Conservation (phyloP, 2,329 filamentous ascomycete genomes). For the Epichloe uncinata region DNA sequence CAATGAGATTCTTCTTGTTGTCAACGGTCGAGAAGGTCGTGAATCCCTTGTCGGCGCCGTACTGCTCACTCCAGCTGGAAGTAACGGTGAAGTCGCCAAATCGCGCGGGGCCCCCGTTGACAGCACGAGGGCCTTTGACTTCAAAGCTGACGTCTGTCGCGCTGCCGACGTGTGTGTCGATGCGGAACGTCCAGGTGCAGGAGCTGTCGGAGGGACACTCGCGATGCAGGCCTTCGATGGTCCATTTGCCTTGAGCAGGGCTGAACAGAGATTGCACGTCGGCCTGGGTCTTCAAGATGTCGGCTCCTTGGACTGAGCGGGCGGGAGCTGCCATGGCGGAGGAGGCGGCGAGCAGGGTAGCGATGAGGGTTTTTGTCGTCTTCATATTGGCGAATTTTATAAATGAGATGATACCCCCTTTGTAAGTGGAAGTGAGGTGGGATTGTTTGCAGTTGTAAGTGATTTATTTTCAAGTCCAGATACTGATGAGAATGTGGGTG, state of each 20-base stretch:
- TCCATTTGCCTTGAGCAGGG: conserved; percentile 21
- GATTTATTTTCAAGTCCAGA: no score
- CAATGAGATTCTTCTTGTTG: conserved; percentile 24
- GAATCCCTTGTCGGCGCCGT: no score
- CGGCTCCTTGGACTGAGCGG: no score
- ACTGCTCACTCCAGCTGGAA: no score
- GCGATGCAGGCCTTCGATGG: conserved; percentile 26
- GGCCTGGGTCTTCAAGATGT: no score
- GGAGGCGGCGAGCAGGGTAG: conserved; percentile 21
- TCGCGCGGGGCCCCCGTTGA: conserved; percentile 24
- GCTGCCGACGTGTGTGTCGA: conserved; percentile 23
- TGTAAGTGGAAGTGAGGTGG: no score
- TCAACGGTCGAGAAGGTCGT: conserved; percentile 37
- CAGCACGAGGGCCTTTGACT: conserved; percentile 22
- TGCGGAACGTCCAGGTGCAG: conserved; percentile 32
- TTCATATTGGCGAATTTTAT: conserved; percentile 22
- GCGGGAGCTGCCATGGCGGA: conserved; percentile 16
- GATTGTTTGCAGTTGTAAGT: no score
- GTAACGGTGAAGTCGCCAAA: conserved; percentile 36
- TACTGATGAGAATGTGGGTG: no score
- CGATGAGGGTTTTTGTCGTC: conserved; percentile 25
- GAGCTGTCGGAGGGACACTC: conserved; percentile 25
- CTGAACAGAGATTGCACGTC: no score
- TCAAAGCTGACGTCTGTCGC: conserved; percentile 25
- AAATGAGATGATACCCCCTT: not conserved